Percentiles rank a stretch among this genome's conserved stretches.
Evolutionary conservation across 495 filamentous ascomycete species (phyloP).

Genomic region (Glonium stellatum): DNA sequence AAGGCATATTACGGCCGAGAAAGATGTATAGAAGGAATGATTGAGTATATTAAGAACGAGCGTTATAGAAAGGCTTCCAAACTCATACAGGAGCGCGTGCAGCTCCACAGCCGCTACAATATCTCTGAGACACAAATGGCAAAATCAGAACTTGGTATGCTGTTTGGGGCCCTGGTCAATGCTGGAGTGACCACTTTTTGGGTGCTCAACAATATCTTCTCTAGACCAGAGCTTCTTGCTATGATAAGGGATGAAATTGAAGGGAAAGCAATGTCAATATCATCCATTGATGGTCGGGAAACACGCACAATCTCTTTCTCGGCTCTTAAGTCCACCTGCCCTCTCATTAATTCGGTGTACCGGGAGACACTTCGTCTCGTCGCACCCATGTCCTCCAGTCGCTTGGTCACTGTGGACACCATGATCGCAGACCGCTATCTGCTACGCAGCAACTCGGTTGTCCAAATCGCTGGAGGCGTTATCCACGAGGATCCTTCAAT

Average conservation of each 20-base stretch:
- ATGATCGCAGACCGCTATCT: conserved; percentile 23
- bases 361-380: conserved; percentile 19
- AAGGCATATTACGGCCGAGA: conserved; percentile 28
- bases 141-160: conserved; percentile 16
- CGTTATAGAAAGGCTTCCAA: conserved; percentile 17
- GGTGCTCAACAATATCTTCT: conserved; percentile 25
- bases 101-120: conserved; percentile 13
- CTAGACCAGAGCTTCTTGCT: conserved; percentile 15
- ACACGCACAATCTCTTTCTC: conserved; percentile 7
- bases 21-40: conserved; percentile 23
- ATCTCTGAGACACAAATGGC: conserved; percentile 15
- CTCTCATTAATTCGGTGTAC: conserved; percentile 21
- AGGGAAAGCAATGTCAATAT: conserved; percentile 16
- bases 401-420: conserved; percentile 20
- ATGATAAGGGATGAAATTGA: conserved; percentile 18
- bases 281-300: neutral
- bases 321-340: conserved; percentile 11
- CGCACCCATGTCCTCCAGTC: conserved; percentile 10
- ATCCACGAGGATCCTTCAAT: conserved; percentile 11
- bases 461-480: conserved; percentile 21
- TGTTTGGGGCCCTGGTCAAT: conserved; percentile 18
- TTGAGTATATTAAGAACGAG: conserved; percentile 23
- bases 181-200: conserved; percentile 21
- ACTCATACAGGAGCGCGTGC: conserved; percentile 24
- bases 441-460: conserved; percentile 12